phyloP scores from a whole-genome alignment of 2,329 filamentous ascomycete species.

The Xylariaceae sp. region DNA sequence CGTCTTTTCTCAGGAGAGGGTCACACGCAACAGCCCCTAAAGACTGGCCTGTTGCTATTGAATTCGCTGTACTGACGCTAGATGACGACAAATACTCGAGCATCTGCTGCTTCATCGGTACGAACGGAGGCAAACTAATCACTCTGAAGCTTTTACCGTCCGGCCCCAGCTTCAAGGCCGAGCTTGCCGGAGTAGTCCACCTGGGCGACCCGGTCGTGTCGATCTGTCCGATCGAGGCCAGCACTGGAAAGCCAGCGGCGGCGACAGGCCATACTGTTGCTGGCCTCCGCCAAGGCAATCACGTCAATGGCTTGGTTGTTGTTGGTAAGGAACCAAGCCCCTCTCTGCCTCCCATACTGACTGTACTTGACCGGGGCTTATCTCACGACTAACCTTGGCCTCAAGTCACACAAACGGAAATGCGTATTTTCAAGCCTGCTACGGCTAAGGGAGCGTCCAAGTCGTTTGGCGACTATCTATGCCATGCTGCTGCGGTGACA shows the following conservation, averaged over 20 bases:
- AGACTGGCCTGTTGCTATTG: conserved; percentile 76
- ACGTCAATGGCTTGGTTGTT: conserved; percentile 75
- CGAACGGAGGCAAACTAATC: conserved; percentile 72
- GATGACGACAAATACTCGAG: conserved; percentile 95
- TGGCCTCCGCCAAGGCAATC: conserved; percentile 67
- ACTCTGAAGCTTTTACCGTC: conserved; percentile 88
- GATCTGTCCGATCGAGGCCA: conserved; percentile 72
- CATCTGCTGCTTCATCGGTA: conserved; percentile 87
- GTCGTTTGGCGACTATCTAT: conserved; percentile 76
- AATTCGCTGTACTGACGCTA: conserved; percentile 89
- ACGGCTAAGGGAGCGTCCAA: conserved; percentile 86
- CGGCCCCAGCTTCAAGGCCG: conserved; percentile 64
- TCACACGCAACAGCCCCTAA: conserved; percentile 42
- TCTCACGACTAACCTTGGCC: conserved; percentile 23
- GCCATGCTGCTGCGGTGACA: conserved; percentile 72
- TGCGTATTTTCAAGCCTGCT: conserved; percentile 83
- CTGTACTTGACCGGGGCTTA: neutral
- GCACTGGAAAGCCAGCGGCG: conserved; percentile 67
- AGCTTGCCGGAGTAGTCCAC: conserved; percentile 61
- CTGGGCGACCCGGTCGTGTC: conserved; percentile 67
- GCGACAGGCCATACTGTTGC: conserved; percentile 72
- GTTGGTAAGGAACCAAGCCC: conserved; percentile 53
- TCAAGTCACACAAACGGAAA: conserved; percentile 57
- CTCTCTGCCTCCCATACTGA: neutral
- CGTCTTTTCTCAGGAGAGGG: conserved; percentile 61